Evolutionary conservation across 2,329 filamentous ascomycete species (phyloP), one percentile per base, ranked within the genome.

Genomic region (Sarocladiaceae sp.): DNA sequence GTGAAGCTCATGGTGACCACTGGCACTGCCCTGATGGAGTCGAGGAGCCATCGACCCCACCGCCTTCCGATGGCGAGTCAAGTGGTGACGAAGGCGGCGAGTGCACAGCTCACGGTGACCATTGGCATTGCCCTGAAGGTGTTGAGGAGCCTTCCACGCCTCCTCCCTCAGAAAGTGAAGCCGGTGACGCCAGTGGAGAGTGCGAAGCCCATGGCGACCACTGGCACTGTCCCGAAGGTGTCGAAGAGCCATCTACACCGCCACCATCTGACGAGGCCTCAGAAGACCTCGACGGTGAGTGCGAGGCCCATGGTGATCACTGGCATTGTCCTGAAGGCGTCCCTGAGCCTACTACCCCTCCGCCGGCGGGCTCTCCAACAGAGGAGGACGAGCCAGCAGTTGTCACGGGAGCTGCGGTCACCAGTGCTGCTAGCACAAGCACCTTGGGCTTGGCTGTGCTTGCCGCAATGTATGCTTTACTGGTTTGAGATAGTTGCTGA

Each of bases 11-110:
- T 22, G 52, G 28, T 5, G 35, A 50, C 18, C 53, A 52, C 20
- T 52, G 53, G 53, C 53, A 54, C 28, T 54, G 53, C 20, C 53
- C 53, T 7, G 42, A 50, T 2, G 53, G 53, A n/a, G 53, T 54
- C n/a, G 23, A 50, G 3, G 50, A 52, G 46, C 53, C 53, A 12
- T 52, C 50, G 10, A 50, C 35, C 7, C n/a, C n/a, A n/a, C 53
- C 53, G 25, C 53, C 53, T 35, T 22, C 22, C 36, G 23, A 36
- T 5, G 22, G n/a, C 15, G 20, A 18, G 3, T 28, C 51, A 18
- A 42, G 12, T 18, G 28, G 15, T 25, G 42, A 29, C n/a, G 15
- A 33, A 15, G 15, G 29, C 29, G 29, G 29, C 29, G 51, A 52
- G 28, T 52, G 51, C 25, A 2, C 58, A 56, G 33, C 10, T 56